These are phyloP conservation scores for Ophiostoma angusticollis DNA, from an alignment of 2,329 filamentous ascomycete species.

Conservation along the genomic window DNA sequence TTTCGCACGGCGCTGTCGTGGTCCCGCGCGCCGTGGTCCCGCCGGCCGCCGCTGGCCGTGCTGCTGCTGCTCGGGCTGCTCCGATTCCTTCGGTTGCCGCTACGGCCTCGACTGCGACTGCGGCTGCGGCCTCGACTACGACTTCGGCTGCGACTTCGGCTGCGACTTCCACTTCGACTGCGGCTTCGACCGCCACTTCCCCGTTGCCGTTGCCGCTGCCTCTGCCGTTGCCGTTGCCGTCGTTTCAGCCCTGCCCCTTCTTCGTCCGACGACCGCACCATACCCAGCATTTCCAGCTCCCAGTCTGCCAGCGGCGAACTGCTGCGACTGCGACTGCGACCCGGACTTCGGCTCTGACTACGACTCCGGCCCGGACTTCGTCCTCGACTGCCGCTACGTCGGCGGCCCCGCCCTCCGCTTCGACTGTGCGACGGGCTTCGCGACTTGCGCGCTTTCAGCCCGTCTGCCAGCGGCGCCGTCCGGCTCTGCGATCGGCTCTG, in stretches of 20 bases:
- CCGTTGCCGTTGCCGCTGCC: background rate
- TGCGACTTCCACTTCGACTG: background rate
- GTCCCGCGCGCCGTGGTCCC: background rate
- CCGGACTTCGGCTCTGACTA: background rate
- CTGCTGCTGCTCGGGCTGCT: background rate
- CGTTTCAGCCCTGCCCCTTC: constrained; percentile 1
- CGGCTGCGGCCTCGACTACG: background rate
- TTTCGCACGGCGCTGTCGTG: background rate
- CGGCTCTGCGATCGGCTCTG: constrained; percentile 1
- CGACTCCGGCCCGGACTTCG: background rate
- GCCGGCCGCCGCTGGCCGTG: background rate
- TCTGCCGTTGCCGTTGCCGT: background rate
- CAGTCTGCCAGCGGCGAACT: constrained; percentile 15
- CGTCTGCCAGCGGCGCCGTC: background rate
- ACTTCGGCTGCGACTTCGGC: background rate
- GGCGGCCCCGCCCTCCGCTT: constrained; percentile 2
- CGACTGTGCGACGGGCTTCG: background rate
- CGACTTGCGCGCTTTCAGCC: background rate
- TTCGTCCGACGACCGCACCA: constrained; percentile 14
- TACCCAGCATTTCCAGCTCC: constrained; percentile 17
- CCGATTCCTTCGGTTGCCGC: background rate
- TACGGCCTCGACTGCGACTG: background rate
- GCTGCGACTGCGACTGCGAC: constrained; percentile 10
- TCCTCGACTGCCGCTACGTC: background rate
- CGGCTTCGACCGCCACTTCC: background rate